Conservation (phyloP, 2,329 filamentous ascomycete species). For the Rutstroemia sydowiana region DNA sequence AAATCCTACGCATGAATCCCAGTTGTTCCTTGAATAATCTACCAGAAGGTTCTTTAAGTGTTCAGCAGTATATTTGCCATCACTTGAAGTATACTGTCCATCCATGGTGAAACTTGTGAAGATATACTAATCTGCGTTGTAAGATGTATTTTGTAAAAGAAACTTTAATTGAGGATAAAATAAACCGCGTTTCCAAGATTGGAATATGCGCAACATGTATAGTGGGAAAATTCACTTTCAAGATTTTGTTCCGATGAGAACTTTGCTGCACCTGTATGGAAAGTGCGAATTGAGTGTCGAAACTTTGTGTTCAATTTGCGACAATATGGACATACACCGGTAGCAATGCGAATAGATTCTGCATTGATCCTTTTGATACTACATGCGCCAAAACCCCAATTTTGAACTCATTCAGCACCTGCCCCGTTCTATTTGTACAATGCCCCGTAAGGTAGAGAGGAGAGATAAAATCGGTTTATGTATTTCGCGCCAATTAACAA, state of each 20-base stretch:
- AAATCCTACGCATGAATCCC: neutral
- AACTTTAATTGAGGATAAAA: too few species aligned
- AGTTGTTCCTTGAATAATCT: neutral
- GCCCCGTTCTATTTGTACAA: constrained; percentile 30
- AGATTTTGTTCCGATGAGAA: too few species aligned
- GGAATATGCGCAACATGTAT: too few species aligned
- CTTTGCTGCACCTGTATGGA: too few species aligned
- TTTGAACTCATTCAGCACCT: constrained; percentile 8
- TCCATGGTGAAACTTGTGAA: too few species aligned
- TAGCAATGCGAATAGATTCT: constrained; percentile 10
- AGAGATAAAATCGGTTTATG: constrained; percentile 32
- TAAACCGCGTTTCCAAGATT: too few species aligned
- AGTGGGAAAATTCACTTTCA: too few species aligned
- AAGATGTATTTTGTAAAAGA: too few species aligned
- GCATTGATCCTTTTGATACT: constrained; percentile 20
- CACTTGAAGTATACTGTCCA: neutral
- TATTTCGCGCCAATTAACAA: constrained; percentile 26
- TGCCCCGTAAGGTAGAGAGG: constrained; percentile 24
- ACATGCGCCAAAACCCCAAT: constrained; percentile 21
- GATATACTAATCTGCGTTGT: too few species aligned
- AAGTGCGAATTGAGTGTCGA: too few species aligned
- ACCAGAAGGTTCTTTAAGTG: neutral
- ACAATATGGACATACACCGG: too few species aligned
- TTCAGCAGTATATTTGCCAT: neutral
- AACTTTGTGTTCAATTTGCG: too few species aligned